A percentile compares a stretch with the other conserved stretches of the same genome.
Conservation (phyloP, 2,329 filamentous ascomycete genomes). For the Aspergillus chevalieri region DNA sequence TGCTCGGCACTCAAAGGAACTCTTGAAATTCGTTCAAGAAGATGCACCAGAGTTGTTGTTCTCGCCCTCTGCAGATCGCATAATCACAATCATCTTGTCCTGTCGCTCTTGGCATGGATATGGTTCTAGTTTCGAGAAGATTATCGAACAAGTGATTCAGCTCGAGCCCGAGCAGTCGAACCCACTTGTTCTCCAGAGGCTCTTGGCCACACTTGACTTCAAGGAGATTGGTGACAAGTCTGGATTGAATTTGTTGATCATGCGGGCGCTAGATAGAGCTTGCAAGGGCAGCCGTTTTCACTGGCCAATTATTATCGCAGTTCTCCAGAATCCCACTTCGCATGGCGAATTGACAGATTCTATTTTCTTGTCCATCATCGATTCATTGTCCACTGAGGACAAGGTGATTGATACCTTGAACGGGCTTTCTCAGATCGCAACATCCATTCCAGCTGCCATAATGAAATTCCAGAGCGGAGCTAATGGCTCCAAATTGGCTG, state of each 20-base stretch:
- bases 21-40: constrained; percentile 50
- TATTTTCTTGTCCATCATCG: constrained; percentile 35
- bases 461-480: constrained; percentile 39
- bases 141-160: constrained; percentile 30
- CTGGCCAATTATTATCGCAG: constrained; percentile 35
- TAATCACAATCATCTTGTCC: constrained; percentile 60
- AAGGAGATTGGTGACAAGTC: constrained; percentile 30
- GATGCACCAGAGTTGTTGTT: constrained; percentile 55
- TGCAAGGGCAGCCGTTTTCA: constrained; percentile 28
- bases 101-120: constrained; percentile 43
- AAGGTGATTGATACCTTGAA: constrained; percentile 32
- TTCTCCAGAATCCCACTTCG: constrained; percentile 33
- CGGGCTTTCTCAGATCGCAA: constrained; percentile 41
- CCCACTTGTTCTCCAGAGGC: constrained; percentile 30
- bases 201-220: constrained; percentile 33
- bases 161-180: constrained; percentile 27
- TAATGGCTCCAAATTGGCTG: constrained; percentile 47
- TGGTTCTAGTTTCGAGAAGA: constrained; percentile 33
- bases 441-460: constrained; percentile 35
- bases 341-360: constrained; percentile 26
- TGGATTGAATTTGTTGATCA: constrained; percentile 30
- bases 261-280: constrained; percentile 30
- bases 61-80: constrained; percentile 61
- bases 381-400: constrained; percentile 36
- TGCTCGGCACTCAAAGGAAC: constrained; percentile 34